phyloP scores from a whole-genome alignment of 2,329 filamentous ascomycete species.

The Neonectria hederae region DNA sequence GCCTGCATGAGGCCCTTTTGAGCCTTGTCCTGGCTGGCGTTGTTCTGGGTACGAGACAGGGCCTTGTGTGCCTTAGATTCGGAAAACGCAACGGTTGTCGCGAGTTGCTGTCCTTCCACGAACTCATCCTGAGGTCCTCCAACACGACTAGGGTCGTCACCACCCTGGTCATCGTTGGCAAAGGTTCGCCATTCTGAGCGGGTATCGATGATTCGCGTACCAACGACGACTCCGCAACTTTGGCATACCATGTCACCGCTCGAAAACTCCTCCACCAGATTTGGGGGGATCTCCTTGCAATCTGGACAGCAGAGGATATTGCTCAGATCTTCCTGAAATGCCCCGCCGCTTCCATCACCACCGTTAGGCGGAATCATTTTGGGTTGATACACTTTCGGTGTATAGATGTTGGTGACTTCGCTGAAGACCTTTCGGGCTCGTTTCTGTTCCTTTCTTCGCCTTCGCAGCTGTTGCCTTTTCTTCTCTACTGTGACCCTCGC shows the following conservation, averaged over 20 bases:
- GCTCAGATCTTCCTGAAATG: conserved; percentile 85
- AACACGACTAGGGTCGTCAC: conserved; percentile 97
- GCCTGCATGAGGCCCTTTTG: conserved; percentile 84
- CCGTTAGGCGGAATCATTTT: conserved; percentile 58
- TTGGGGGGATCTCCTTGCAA: conserved; percentile 91
- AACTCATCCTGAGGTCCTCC: conserved; percentile 92
- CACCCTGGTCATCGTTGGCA: conserved; percentile 96
- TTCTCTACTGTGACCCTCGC: conserved; percentile 42
- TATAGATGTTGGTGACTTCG: conserved; percentile 55
- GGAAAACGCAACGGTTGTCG: conserved; percentile 87
- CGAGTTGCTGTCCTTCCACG: conserved; percentile 87
- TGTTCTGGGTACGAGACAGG: conserved; percentile 85
- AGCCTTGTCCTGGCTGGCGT: conserved; percentile 83
- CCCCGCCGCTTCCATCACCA: conserved; percentile 43
- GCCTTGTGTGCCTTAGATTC: conserved; percentile 78
- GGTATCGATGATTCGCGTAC: conserved; percentile 91
- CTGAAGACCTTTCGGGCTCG: conserved; percentile 52
- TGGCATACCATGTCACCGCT: conserved; percentile 92
- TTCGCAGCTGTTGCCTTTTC: conserved; percentile 47
- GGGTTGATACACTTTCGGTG: conserved; percentile 51
- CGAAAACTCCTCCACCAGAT: conserved; percentile 91
- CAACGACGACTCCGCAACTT: conserved; percentile 90
- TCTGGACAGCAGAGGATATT: conserved; percentile 87
- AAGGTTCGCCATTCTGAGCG: conserved; percentile 99
- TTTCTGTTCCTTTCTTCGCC: conserved; percentile 47